Evolutionary conservation across 306 rosid genomes (phyloP), one percentile per base, ranked within the genome.

Genomic region (Chamaecrista fasciculata): DNA sequence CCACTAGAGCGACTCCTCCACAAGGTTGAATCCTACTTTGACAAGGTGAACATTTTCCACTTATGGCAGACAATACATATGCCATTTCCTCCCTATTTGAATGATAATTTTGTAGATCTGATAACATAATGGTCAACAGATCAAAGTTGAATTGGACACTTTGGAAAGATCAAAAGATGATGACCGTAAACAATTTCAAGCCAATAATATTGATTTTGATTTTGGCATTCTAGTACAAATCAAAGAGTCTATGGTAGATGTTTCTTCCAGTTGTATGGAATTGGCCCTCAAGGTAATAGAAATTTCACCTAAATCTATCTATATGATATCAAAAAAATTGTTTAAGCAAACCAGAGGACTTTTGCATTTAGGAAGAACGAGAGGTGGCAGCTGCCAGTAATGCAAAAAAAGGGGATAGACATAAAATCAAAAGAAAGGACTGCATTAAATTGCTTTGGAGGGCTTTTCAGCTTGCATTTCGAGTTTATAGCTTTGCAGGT

Each of bases 251-350:
- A 53, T 80, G 68, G 84, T 80, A n/a, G 81, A 76, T 53, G 78
- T 76, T 61, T 80, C 84, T 71, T 80, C 84, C 16, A 67, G 81
- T 52, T 76, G 81, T 78, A 80, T 80, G 81, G 84, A 80, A 58
- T 61, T 80, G 49, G 81, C 78, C 47, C 72, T 76, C 40, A 59
- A 76, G 84, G 84, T 80, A 71, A 56, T 3, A 1, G 21, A 10
- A 8, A 21, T 10, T 12, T 33, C 11, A 18, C 43, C 50, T 29
- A 12, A 49, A 12, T 47, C 19, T 21, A 55, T n/a, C n/a, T n/a
- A n/a, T n/a, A n/a, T n/a, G n/a, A n/a, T n/a, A n/a, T n/a, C n/a
- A n/a, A n/a, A n/a, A n/a, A n/a, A n/a, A n/a, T n/a, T n/a, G n/a
- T n/a, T n/a, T n/a, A n/a, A n/a, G n/a, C n/a, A n/a, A n/a, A n/a